Base-by-base conservation (phyloP, 371 early-diverging fungal genomes). In the Catenaria anguillulae region DNA sequence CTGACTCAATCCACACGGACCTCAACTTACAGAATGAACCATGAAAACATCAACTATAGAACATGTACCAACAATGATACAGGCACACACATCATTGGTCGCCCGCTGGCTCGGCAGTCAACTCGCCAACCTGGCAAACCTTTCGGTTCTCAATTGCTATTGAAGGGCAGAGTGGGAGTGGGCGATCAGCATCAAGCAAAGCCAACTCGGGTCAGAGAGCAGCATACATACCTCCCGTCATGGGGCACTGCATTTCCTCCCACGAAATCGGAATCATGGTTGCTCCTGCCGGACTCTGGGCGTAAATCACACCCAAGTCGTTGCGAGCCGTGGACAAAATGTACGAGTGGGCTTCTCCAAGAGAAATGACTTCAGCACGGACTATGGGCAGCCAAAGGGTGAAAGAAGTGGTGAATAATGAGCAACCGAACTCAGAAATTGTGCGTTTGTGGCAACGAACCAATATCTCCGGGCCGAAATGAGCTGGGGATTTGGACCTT, bases 201-300 rank as follows among this genome's bases (percentile, higher is more conserved):
- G 52, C 8, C 10, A 10, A 50, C 29, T 1, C 2, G 2, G 4
- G 52, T 13, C 10, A 26, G 8, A 48, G 2, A 26, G 6, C 21
- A 19, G 4, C 29, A 6, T 29, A 15, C 58, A 12, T 23, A 61
- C 61, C 61, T 26, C 61, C 61, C 2, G 96, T 93, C 67, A 84
- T 87, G 17, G 97, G 88, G 68, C 93, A 93, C 63, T 92, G 85
- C 97, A 97, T 97, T 67, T 93, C 85, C 70, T 93, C 88, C 97
- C 97, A 97, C 36, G 90, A 90, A 54, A 94, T 84, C 2, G 97
- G 97, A 45, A 93, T 78, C 92, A 97, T 87, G 0, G 93, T 84
- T 45, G 83, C 84, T 46, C 94, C 90, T 52, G 89, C 86, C 21
- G 83, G 76, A 72, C 92, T 91, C 50, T 85, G 85, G 12, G 95